Evolutionary conservation across 2,329 filamentous ascomycete genomes (phyloP).

Genomic region (Talaromyces islandicus): DNA sequence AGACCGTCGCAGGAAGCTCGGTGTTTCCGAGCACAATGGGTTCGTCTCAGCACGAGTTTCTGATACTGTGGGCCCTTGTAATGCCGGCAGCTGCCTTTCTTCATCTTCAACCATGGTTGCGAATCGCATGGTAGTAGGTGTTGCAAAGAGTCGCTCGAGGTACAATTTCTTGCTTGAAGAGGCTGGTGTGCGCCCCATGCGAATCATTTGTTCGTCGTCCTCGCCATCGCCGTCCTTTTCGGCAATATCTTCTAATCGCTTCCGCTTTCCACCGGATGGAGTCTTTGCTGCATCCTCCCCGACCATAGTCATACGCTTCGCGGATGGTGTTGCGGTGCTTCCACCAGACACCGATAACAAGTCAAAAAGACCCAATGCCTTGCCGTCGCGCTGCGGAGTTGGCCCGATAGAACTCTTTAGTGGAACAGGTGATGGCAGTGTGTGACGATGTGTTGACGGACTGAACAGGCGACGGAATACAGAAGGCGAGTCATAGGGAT

Average conservation of each 20-base stretch:
- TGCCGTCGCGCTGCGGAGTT: slow-evolving; percentile 45
- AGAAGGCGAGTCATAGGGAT: slow-evolving; percentile 41
- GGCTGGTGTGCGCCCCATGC: slow-evolving; percentile 31
- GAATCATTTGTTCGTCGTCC: slow-evolving; percentile 9
- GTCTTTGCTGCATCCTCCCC: slow-evolving; percentile 27
- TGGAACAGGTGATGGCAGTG: slow-evolving; percentile 22
- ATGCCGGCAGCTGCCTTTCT: slow-evolving; percentile 13
- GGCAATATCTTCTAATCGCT: slow-evolving; percentile 11
- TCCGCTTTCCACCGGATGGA: slow-evolving; percentile 29
- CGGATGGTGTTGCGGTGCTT: slow-evolving; percentile 29
- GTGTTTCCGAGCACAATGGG: slow-evolving; percentile 27
- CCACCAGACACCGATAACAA: slow-evolving; percentile 37
- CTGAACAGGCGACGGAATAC: slow-evolving; percentile 32
- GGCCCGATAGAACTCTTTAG: slow-evolving; percentile 40
- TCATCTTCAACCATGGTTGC: slow-evolving; percentile 32
- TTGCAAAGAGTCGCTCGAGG: slow-evolving; percentile 41
- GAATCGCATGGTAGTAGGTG: slow-evolving; percentile 39
- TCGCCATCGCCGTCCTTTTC: slow-evolving; percentile 5
- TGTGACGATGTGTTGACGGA: slow-evolving; percentile 23
- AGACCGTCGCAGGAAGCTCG: slow-evolving; percentile 33
- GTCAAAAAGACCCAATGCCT: slow-evolving; percentile 43
- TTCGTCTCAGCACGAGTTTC: slow-evolving; percentile 9
- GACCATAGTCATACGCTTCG: slow-evolving; percentile 20
- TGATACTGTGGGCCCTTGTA: slow-evolving; percentile 1
- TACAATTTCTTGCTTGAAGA: slow-evolving; percentile 41